Evolutionary conservation across 352 stramenopile genomes (phyloP).

Genomic region (Pythium grandisporangium): DNA sequence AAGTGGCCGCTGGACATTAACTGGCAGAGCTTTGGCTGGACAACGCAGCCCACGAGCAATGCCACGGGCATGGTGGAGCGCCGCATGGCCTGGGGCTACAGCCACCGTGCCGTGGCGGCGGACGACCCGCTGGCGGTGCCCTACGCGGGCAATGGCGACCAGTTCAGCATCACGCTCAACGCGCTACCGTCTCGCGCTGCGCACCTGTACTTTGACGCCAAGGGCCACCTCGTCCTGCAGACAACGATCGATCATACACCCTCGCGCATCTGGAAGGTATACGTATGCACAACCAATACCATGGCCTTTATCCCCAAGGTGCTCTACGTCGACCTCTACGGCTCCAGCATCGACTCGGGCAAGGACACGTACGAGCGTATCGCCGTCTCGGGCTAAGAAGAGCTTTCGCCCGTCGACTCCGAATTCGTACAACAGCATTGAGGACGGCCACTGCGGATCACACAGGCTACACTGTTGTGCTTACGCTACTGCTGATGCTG

Average conservation of each 20-base stretch:
- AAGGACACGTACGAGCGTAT: slow-evolving; percentile 62
- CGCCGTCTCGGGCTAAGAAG: slow-evolving; percentile 13
- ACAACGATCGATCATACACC: slow-evolving; percentile 27
- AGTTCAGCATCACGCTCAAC: slow-evolving; percentile 57
- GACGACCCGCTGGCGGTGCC: slow-evolving; percentile 5
- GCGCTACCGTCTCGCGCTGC: slow-evolving; percentile 42
- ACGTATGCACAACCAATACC: slow-evolving; percentile 46
- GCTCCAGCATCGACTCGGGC: slow-evolving; percentile 32
- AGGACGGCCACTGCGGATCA: no score
- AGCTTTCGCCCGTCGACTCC: no score
- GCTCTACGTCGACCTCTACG: slow-evolving; percentile 69
- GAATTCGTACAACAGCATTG: no score
- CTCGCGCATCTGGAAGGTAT: slow-evolving; percentile 69
- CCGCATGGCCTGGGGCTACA: slow-evolving; percentile 60
- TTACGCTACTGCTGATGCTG: no score
- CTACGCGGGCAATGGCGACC: slow-evolving; percentile 17
- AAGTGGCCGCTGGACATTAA: slow-evolving; percentile 74
- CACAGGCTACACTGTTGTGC: no score
- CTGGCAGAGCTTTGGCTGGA: slow-evolving; percentile 80
- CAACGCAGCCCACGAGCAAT: slow-evolving; percentile 49
- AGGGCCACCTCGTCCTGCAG: slow-evolving; percentile 43
- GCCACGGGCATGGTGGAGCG: slow-evolving; percentile 56
- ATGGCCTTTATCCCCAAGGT: slow-evolving; percentile 64
- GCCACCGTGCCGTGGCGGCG: slow-evolving; percentile 25
- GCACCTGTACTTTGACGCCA: slow-evolving; percentile 48